These are phyloP conservation scores for Aureobasidium lini DNA, from an alignment of 2,329 filamentous ascomycete genomes.

Conservation along the genomic window DNA sequence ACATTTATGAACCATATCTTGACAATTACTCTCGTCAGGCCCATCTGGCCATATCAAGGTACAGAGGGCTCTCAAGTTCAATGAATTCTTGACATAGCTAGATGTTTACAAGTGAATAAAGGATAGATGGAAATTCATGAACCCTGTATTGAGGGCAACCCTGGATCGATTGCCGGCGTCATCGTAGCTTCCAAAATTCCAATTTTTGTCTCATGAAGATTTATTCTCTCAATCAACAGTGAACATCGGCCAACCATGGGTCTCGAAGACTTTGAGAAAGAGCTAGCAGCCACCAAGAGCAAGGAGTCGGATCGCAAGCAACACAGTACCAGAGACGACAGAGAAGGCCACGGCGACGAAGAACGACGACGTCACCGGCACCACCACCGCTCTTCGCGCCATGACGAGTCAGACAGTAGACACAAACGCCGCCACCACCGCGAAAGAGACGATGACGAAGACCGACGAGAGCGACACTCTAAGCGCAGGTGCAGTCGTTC, in stretches of 20 bases:
- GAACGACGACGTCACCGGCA: constrained; percentile 36
- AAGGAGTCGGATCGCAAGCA: constrained; percentile 45
- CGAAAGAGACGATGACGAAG: constrained; percentile 35
- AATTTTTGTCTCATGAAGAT: too few relatives aligned
- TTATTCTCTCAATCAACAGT: too few relatives aligned
- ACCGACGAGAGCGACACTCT: constrained; percentile 29
- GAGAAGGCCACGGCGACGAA: constrained; percentile 33
- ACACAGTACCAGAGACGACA: constrained; percentile 32
- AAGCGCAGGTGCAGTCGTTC: constrained; percentile 25
- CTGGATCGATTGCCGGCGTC: too few relatives aligned
- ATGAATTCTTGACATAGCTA: too few relatives aligned
- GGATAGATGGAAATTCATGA: too few relatives aligned
- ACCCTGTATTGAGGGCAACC: too few relatives aligned
- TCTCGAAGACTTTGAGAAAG: constrained; percentile 69
- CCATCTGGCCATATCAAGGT: too few relatives aligned
- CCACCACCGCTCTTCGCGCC: constrained; percentile 41
- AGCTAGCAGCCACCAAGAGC: constrained; percentile 59
- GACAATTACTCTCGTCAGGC: too few relatives aligned
- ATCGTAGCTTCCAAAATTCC: not conserved
- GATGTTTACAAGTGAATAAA: too few relatives aligned
- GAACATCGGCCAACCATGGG: constrained; percentile 38
- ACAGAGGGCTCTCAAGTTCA: too few relatives aligned
- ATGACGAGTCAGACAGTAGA: constrained; percentile 33
- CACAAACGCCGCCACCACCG: constrained; percentile 56
- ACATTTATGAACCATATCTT: too few relatives aligned